Evolutionary conservation across 345 rosid genomes (phyloP).

Genomic region (Syzygium grande): DNA sequence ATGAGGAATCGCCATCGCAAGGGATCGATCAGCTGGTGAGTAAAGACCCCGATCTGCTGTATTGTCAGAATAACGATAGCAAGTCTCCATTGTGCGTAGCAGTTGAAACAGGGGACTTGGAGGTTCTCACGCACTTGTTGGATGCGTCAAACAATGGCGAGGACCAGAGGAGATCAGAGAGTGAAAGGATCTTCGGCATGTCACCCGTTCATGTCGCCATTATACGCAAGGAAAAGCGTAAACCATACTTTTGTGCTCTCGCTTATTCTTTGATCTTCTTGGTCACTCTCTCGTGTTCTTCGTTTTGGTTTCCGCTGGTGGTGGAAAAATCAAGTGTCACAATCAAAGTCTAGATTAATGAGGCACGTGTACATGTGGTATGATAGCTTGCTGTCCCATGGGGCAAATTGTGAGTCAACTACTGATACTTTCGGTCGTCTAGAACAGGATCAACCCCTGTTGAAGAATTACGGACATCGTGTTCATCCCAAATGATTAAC

Average conservation of each 20-base stretch:
- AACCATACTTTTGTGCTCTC: neutral
- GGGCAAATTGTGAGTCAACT: no score
- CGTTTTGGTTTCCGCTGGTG: neutral
- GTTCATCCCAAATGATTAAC: neutral
- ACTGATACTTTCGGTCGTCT: no score
- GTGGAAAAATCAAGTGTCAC: no score
- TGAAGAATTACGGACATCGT: neutral
- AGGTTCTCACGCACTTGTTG: neutral
- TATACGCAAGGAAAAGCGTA: rapidly evolving
- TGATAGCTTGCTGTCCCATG: no score
- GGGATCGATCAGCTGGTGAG: neutral
- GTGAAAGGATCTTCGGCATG: neutral
- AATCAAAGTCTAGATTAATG: no score
- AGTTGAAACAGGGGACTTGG: neutral
- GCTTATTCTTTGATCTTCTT: neutral
- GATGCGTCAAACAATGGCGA: rapidly evolving
- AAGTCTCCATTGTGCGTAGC: neutral
- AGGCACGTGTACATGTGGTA: no score
- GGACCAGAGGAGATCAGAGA: neutral
- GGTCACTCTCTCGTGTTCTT: neutral
- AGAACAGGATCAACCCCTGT: rapidly evolving
- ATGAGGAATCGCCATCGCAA: neutral
- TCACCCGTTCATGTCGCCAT: neutral
- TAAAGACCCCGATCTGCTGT: neutral
- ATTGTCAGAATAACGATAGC: neutral